These are phyloP conservation scores for Lycium ferocissimum DNA, from an alignment of 257 asterid species.

Conservation along the genomic window DNA sequence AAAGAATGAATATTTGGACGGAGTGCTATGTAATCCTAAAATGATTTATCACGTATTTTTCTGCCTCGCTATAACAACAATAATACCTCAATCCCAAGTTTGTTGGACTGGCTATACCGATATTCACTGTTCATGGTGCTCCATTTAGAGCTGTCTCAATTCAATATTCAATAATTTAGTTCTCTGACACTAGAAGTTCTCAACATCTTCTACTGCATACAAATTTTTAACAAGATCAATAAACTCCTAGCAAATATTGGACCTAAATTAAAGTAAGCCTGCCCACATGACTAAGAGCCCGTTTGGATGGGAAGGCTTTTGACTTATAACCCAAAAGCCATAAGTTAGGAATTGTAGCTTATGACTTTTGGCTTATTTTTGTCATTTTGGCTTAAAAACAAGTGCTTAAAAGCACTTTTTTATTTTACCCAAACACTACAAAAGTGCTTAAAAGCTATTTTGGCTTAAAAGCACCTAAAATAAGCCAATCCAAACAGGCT, in stretches of 20 bases:
- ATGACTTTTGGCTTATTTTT: too few species aligned
- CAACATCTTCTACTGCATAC: background rate
- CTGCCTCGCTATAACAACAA: background rate
- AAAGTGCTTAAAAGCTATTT: too few species aligned
- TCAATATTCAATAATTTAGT: slow-evolving; percentile 18
- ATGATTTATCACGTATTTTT: background rate
- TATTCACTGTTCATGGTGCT: slow-evolving; percentile 8
- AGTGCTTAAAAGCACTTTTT: too few species aligned
- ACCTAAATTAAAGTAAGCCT: slow-evolving; percentile 10
- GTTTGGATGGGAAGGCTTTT: too few species aligned
- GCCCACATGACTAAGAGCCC: background rate
- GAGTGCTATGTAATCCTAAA: background rate
- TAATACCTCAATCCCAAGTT: slow-evolving; percentile 2
- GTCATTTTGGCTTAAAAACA: too few species aligned
- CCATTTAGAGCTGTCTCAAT: slow-evolving; percentile 12
- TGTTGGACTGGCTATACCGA: background rate
- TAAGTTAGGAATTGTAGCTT: too few species aligned
- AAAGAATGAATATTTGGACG: background rate
- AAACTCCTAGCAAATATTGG: background rate
- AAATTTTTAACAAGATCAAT: slow-evolving; percentile 5
- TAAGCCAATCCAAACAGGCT: background rate
- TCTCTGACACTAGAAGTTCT: background rate
- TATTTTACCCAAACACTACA: too few species aligned
- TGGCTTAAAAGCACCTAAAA: too few species aligned
- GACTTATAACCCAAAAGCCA: too few species aligned